These are phyloP conservation scores for Gypsophila paniculata DNA, from an alignment of 179 eudicot species.

Conservation along the genomic window DNA sequence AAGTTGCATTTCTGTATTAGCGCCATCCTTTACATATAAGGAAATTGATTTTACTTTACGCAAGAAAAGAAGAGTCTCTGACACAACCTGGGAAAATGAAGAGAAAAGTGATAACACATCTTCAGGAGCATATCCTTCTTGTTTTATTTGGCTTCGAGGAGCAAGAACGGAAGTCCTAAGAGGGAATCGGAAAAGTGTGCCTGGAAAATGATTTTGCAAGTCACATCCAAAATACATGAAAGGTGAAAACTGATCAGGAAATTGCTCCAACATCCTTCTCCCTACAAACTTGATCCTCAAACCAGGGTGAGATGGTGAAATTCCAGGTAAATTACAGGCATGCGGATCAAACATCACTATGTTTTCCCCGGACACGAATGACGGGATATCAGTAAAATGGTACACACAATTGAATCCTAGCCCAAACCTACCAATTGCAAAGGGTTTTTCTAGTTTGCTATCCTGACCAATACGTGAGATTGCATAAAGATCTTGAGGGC, in stretches of 20 bases:
- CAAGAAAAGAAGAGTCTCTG: constrained; percentile 82
- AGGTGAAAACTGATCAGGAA: constrained; percentile 98
- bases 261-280: constrained; percentile 82
- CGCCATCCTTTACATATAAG: constrained; percentile 78
- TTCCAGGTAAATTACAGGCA: constrained; percentile 95
- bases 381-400: constrained; percentile 93
- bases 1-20: constrained; percentile 69
- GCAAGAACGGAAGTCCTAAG: constrained; percentile 74
- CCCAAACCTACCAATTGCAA: constrained; percentile 99
- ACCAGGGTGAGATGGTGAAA: constrained; percentile 98
- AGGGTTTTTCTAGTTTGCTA: constrained; percentile 95
- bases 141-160: constrained; percentile 90
- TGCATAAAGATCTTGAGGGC: constrained; percentile 90
- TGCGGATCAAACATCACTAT: constrained; percentile 99
- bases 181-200: constrained; percentile 99
- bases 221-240: constrained; percentile 95
- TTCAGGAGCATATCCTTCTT: constrained; percentile 77
- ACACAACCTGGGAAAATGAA: constrained; percentile 85
- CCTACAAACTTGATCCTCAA: constrained; percentile 86
- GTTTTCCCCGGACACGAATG: constrained; percentile 98
- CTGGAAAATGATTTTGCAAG: constrained; percentile 80
- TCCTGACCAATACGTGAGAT: constrained; percentile 99
- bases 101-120: constrained; percentile 89
- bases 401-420: constrained; percentile 98
- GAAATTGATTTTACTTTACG: constrained; percentile 87